Evolutionary conservation across 2,329 filamentous ascomycete species (phyloP).

Genomic region (Ceratocystis destructans): DNA sequence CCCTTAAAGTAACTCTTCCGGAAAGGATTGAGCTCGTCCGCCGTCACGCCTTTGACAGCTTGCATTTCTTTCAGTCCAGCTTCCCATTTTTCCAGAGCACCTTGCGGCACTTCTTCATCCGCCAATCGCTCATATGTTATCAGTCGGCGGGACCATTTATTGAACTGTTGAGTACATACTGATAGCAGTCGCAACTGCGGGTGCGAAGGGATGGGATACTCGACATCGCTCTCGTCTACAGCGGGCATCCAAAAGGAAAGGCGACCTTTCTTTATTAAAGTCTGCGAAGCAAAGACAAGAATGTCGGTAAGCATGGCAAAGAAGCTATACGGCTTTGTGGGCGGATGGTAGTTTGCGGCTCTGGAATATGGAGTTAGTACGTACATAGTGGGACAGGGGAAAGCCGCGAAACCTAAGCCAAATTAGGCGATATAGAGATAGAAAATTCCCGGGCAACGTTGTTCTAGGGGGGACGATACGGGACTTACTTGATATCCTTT

Average conservation of each 20-base stretch:
- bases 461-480: neutral
- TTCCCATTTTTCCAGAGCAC: constrained; percentile 28
- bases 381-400: neutral
- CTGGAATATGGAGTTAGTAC: constrained; percentile 26
- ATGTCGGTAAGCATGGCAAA: constrained; percentile 82
- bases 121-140: constrained; percentile 69
- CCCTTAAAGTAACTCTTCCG: constrained; percentile 45
- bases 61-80: constrained; percentile 21
- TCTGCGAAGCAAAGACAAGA: constrained; percentile 62
- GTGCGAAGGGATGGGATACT: constrained; percentile 64
- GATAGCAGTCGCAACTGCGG: constrained; percentile 58
- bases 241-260: constrained; percentile 97
- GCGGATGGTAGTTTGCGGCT: constrained; percentile 59
- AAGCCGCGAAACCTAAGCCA: no score
- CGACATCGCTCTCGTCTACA: constrained; percentile 59
- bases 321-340: constrained; percentile 87
- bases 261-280: constrained; percentile 64
- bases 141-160: constrained; percentile 80
- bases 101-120: constrained; percentile 40
- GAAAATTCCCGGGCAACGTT: no score
- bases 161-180: constrained; percentile 75
- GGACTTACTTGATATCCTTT: constrained; percentile 50
- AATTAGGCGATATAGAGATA: neutral
- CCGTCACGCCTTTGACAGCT: constrained; percentile 33
- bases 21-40: constrained; percentile 48